phyloP scores from a whole-genome alignment of 2,329 filamentous ascomycete genomes.

The Fusarium graminum region DNA sequence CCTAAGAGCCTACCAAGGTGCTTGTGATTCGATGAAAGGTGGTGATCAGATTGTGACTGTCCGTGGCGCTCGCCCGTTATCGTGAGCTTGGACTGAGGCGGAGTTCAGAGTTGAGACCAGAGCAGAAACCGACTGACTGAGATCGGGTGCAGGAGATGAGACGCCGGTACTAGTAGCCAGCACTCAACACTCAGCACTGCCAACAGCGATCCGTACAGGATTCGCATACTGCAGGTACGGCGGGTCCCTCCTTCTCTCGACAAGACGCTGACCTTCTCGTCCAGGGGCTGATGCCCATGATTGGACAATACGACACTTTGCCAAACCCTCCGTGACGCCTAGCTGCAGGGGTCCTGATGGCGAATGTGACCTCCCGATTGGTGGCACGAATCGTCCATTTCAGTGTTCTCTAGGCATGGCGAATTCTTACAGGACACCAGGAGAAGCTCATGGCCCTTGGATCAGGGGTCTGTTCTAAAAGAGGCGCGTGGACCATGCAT shows the following conservation, averaged over 20 bases:
- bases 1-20: neutral
- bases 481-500: conserved; percentile 20
- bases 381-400: conserved; percentile 39
- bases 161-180: conserved; percentile 20
- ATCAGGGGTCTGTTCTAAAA: conserved; percentile 35
- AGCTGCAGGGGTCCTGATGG: conserved; percentile 30
- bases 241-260: conserved; percentile 20
- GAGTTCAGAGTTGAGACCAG: conserved; percentile 33
- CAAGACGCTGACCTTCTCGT: conserved; percentile 29
- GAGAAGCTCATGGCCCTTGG: conserved; percentile 9
- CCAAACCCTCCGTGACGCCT: conserved; percentile 45
- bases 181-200: neutral
- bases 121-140: conserved; percentile 1
- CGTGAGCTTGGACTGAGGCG: conserved; percentile 36
- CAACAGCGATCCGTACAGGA: conserved; percentile 28
- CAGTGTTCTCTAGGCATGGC: conserved; percentile 19
- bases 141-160: conserved; percentile 6
- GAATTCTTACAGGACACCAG: conserved; percentile 26
- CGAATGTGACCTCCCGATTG: conserved; percentile 41
- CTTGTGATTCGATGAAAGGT: conserved; percentile 26
- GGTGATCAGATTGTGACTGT: conserved; percentile 5
- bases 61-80: conserved; percentile 11
- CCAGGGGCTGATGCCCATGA: conserved; percentile 37
- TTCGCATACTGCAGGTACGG: conserved; percentile 34
- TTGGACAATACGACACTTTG: conserved; percentile 34